Conservation (phyloP, 352 stramenopile species). For the Pythium phragmitis region DNA sequence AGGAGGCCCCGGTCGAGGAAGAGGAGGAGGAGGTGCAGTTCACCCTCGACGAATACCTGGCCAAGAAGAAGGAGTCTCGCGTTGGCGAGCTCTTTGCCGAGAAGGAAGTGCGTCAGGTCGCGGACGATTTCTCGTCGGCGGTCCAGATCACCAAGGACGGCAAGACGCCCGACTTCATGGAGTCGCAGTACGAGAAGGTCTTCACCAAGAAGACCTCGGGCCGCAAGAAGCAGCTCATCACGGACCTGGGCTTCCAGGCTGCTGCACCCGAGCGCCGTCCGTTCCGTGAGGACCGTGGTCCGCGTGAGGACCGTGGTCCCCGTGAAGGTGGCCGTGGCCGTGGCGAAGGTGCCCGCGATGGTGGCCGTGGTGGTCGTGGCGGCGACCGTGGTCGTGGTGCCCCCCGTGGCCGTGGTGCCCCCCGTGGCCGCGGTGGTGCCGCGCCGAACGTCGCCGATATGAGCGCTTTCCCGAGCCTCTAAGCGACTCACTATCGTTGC, state of each 20-base stretch:
- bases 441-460: conserved; percentile 81
- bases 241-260: conserved; percentile 82
- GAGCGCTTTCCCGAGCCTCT: conserved; percentile 85
- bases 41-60: conserved; percentile 79
- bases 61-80: conserved; percentile 77
- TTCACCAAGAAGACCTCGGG: conserved; percentile 95
- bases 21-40: conserved; percentile 77
- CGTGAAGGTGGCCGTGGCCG: conserved; percentile 31
- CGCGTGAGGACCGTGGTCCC: not conserved
- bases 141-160: conserved; percentile 81
- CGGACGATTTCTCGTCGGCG: conserved; percentile 86
- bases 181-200: conserved; percentile 90
- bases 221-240: conserved; percentile 92
- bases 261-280: conserved; percentile 62
- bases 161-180: conserved; percentile 88
- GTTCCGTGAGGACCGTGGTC: conserved; percentile 49
- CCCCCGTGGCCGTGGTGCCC: conserved; percentile 27
- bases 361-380: conserved; percentile 36
- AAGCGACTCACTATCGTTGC: conserved; percentile 36
- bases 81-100: conserved; percentile 80
- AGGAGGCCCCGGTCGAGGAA: conserved; percentile 56
- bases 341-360: conserved; percentile 22
- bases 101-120: conserved; percentile 81
- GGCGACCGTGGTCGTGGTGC: conserved; percentile 12
- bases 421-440: conserved; percentile 36